phyloP scores from a whole-genome alignment of 345 rosid species.

The Rhizophora apiculata region DNA sequence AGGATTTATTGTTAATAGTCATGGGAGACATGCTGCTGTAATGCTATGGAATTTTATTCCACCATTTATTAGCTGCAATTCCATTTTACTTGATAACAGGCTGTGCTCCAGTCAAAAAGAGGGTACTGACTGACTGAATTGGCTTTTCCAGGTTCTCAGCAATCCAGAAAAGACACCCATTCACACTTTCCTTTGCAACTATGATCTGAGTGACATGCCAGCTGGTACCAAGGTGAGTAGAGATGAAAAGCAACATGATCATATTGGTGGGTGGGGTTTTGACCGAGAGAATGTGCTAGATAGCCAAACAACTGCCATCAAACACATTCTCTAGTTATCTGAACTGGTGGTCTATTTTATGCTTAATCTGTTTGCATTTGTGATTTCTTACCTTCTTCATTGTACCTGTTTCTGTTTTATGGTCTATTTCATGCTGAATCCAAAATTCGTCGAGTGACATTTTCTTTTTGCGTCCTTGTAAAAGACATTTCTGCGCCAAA shows the following conservation, averaged over 20 bases:
- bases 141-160: conserved; percentile 75
- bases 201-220: conserved; percentile 97
- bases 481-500: conserved; percentile 93
- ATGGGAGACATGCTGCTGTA: too few relatives aligned
- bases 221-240: conserved; percentile 67
- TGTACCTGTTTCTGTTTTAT: neutral
- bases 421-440: neutral
- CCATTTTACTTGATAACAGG: neutral
- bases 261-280: neutral
- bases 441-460: neutral
- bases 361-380: neutral
- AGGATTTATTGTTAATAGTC: too few relatives aligned
- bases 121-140: neutral
- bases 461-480: conserved; percentile 3
- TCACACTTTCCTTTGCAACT: conserved; percentile 89
- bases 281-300: neutral
- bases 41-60: neutral
- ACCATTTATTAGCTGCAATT: neutral
- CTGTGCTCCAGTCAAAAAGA: neutral
- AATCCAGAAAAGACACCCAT: conserved; percentile 97
- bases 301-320: neutral
- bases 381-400: neutral
- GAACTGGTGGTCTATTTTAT: neutral
- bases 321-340: neutral
- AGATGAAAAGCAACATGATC: conserved; percentile 3